Percentiles rank a stretch among this genome's conserved stretches.
phyloP scores from a whole-genome alignment of 1,284 basidiomycete genomes.

The Megacollybia platyphylla region DNA sequence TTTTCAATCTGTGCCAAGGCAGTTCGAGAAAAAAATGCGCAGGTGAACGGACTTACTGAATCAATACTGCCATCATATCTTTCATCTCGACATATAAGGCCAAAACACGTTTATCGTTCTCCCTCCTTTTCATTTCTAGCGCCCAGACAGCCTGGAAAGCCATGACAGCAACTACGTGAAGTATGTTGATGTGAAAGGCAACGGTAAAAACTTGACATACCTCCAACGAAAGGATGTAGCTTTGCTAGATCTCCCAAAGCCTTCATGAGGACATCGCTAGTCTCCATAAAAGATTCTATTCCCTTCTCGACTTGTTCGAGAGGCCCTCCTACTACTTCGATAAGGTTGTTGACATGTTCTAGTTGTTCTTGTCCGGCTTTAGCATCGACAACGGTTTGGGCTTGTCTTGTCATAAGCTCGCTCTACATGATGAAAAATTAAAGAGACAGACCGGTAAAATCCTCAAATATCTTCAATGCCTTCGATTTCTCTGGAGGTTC shows the following conservation, averaged over 20 bases:
- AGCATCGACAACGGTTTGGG: not conserved
- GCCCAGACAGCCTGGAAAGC: not conserved
- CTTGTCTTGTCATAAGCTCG: not conserved
- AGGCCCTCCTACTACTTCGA: not conserved
- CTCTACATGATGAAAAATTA: not conserved
- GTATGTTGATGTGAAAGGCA: not conserved
- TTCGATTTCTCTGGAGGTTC: not conserved
- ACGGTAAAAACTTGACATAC: not conserved
- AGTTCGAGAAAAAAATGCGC: not conserved
- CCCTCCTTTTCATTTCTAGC: not conserved
- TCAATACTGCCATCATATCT: not conserved
- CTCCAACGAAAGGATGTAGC: not conserved
- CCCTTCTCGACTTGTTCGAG: not conserved
- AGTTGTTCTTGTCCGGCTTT: not conserved
- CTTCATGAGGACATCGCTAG: not conserved
- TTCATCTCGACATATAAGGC: not conserved
- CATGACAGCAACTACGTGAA: not conserved
- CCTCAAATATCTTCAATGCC: not conserved
- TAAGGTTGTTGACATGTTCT: not conserved
- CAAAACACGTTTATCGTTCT: not conserved
- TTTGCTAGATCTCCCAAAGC: not conserved
- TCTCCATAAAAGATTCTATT: not conserved
- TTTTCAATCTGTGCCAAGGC: not conserved
- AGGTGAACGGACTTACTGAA: not conserved
- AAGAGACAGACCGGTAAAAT: not conserved